Percentiles rank a stretch among this genome's conserved stretches.
Conservation (phyloP, 2,329 filamentous ascomycete genomes). For the Ophiobolus disseminans region DNA sequence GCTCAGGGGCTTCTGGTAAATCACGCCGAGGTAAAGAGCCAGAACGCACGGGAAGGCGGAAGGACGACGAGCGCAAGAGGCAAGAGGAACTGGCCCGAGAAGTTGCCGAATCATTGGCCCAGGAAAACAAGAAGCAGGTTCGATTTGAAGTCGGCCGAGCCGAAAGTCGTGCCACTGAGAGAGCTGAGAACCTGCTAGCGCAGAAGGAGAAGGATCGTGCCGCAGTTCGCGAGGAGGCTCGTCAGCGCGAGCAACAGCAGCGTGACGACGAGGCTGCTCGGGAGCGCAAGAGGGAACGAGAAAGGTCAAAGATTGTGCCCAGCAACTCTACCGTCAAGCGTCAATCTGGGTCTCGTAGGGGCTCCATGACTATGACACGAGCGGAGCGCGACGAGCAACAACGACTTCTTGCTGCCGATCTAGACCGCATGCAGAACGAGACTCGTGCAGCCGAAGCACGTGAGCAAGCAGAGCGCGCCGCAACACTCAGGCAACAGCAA, state of each 20-base stretch:
- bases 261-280: slow-evolving; percentile 14
- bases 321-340: slow-evolving; percentile 22
- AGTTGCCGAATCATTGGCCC: slow-evolving; percentile 15
- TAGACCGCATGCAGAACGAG: slow-evolving; percentile 31
- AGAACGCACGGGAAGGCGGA: slow-evolving; percentile 26
- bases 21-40: slow-evolving; percentile 29
- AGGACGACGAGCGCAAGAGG: slow-evolving; percentile 26
- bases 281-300: slow-evolving; percentile 27
- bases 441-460: slow-evolving; percentile 28
- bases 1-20: slow-evolving; percentile 29
- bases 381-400: slow-evolving; percentile 22
- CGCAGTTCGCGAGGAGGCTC: slow-evolving; percentile 12
- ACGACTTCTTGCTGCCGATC: slow-evolving; percentile 29
- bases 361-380: slow-evolving; percentile 28
- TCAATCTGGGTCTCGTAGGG: slow-evolving; percentile 22
- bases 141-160: slow-evolving; percentile 35
- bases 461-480: slow-evolving; percentile 34
- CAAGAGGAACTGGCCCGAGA: slow-evolving; percentile 33
- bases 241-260: slow-evolving; percentile 6
- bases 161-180: slow-evolving; percentile 27
- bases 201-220: slow-evolving; percentile 29
- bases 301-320: slow-evolving; percentile 23
- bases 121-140: slow-evolving; percentile 36
- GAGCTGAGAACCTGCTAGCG: slow-evolving; percentile 26
- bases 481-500: slow-evolving; percentile 28